Base-by-base conservation (phyloP, 805 yeast species). In the Kluyveromyces aestuarii region DNA sequence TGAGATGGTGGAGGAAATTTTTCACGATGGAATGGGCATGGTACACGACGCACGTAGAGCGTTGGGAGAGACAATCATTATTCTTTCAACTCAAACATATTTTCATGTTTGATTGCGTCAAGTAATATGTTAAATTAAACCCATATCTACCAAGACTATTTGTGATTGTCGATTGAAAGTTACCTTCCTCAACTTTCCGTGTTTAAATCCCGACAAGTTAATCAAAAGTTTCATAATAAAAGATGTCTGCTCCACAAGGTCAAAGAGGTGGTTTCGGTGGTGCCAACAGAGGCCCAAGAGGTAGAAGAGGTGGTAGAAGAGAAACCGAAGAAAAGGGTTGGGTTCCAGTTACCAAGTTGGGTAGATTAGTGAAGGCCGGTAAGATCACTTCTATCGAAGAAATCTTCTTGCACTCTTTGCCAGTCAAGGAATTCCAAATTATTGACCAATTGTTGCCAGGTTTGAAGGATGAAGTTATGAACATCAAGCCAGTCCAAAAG, bases 261-360 rank as follows among this genome's bases (percentile, higher is more conserved):
- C 53, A 48, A 50, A 73, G 78, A 72, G 77, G 79, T 62, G 78
- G 80, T 60, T 72, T 72, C 73, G 75, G 71, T 60, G 72, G 71
- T 54, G 72, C 78, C 66, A 74, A 75, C 73, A 80, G 80, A 69
- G 81, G 85, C 54, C 74, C 77, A 66, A 66, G 66, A 55, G 80
- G 81, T 67, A 82, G 87, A 74, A 77, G 75, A 53, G 81, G 85
- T 67, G 84, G 90, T 66, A 77, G 85, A 72, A 81, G 90, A 74
- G 78, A 79, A 68, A 81, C 79, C 62, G 97, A 91, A 79, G 98
- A 93, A 82, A 90, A 91, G 81, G 96, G 95, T 69, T 93, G 99
- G 99, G 83, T 82, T 69, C 99, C 99, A 79, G 98, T 93, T 73
- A 93, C 99, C 93, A 93, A 93, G 84, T 87, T 93, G 73, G 99